These are phyloP conservation scores for Candida loeiensis DNA, from an alignment of 805 yeast species.

Conservation along the genomic window DNA sequence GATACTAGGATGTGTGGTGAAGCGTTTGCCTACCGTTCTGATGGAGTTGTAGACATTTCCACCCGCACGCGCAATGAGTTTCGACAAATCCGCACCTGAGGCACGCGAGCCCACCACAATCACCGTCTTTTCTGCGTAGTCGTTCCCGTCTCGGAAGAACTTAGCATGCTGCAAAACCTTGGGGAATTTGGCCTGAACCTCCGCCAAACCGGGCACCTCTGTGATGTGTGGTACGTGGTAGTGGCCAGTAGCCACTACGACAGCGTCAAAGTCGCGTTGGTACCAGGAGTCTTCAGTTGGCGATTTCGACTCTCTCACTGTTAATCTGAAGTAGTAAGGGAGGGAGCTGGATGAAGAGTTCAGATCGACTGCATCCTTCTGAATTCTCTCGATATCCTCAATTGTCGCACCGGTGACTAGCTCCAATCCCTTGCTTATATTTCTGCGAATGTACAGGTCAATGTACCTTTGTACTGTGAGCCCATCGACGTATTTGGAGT, in stretches of 20 bases:
- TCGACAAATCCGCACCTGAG: conserved; percentile 29
- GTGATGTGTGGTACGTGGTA: conserved; percentile 48
- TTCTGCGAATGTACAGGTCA: conserved; percentile 23
- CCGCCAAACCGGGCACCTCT: conserved; percentile 35
- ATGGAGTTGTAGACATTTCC: conserved; percentile 27
- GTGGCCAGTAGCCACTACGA: conserved; percentile 47
- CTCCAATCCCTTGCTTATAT: conserved; percentile 17
- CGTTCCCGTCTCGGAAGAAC: conserved; percentile 31
- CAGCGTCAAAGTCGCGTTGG: conserved; percentile 36
- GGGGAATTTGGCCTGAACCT: conserved; percentile 29
- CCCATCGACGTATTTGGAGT: conserved; percentile 25
- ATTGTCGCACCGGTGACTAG: conserved; percentile 33
- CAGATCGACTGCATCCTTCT: background rate
- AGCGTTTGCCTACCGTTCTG: conserved; percentile 14
- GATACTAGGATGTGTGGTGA: conserved; percentile 9
- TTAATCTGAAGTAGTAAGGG: conserved; percentile 23
- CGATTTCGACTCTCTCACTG: conserved; percentile 21
- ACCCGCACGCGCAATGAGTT: conserved; percentile 22
- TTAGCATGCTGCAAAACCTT: conserved; percentile 42
- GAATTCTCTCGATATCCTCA: conserved; percentile 32
- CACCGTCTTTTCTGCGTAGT: conserved; percentile 34
- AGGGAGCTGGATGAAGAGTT: background rate
- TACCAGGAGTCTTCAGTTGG: conserved; percentile 28
- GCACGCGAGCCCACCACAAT: conserved; percentile 27
- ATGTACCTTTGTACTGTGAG: conserved; percentile 26